Percentiles rank a stretch among this genome's conserved stretches.
These are phyloP conservation scores for Umbelopsis ramanniana DNA, from an alignment of 192 early-diverging fungal genomes.

Conservation along the genomic window DNA sequence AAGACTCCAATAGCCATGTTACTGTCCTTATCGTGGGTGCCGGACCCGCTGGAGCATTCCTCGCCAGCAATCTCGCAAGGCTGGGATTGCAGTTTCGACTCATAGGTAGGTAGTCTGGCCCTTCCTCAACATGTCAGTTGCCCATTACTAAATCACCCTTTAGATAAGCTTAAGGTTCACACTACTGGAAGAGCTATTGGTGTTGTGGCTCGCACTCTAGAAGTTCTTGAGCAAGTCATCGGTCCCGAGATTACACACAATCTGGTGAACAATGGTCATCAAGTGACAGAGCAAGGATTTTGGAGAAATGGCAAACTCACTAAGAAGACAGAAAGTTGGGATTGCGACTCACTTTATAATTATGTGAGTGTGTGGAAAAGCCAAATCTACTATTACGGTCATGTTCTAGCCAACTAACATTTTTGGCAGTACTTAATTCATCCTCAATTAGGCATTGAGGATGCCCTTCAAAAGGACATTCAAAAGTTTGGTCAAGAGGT, in stretches of 20 bases:
- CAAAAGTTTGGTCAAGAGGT: neutral
- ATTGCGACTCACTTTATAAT: slow-evolving; percentile 11
- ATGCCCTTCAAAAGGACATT: neutral
- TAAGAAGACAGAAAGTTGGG: slow-evolving; percentile 6
- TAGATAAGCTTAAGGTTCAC: slow-evolving; percentile 15
- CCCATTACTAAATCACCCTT: no score
- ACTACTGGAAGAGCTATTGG: slow-evolving; percentile 17
- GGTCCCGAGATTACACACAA: neutral
- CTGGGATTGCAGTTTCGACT: slow-evolving; percentile 28
- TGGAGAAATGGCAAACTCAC: slow-evolving; percentile 18
- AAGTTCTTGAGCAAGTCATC: neutral
- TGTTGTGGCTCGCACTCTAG: neutral
- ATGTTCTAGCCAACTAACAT: no score
- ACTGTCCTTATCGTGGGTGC: slow-evolving; percentile 28
- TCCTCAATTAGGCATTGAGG: slow-evolving; percentile 1
- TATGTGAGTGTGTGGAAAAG: neutral
- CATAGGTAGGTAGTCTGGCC: slow-evolving; percentile 17
- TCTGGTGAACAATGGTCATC: neutral
- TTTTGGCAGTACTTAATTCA: neutral
- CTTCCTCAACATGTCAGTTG: no score
- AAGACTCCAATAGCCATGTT: neutral
- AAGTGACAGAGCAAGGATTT: neutral
- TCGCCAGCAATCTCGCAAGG: slow-evolving; percentile 23
- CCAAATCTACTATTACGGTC: no score
- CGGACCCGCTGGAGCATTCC: slow-evolving; percentile 26